Evolutionary conservation across 805 yeast species (phyloP), one percentile per base, ranked within the genome.

Genomic region (Zygotorulaspora sp.): DNA sequence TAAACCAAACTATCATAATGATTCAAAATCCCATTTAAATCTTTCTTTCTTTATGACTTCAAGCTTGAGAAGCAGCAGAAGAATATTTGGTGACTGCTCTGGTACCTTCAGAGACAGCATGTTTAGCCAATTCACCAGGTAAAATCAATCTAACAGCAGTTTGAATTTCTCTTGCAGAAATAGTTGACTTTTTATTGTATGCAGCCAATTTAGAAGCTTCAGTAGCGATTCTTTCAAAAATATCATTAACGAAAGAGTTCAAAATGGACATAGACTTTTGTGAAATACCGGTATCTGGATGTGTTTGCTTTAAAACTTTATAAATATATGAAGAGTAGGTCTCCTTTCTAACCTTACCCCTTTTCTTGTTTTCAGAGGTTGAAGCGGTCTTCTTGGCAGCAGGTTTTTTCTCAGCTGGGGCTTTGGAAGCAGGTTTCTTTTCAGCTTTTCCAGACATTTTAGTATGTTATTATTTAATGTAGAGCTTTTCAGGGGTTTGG

Each of bases 231-330:
- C 96, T 86, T 76, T 87, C 96, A 65, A 87, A 87, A 65, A 87
- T 84, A 69, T 87, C 95, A 71, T 85, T 87, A 55, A 88, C 96
- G 58, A 88, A 88, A 23, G 95, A 87, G 83, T 88, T 88, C 92
- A 87, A 81, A 70, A 88, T 88, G 48, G 95, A 85, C 95, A 88
- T 87, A 52, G 96, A 95, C 67, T 85, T 83, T 72, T 86, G 92
- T 61, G 96, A 87, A 66, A 87, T 87, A 83, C 96, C 96, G 49
- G 96, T 87, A 70, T 87, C 96, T 66, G 96, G 96, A 73, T 87
- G 96, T 48, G 95, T 87, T 76, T 87, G 96, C 73, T 86, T 86
- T 66, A 87, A 81, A 52, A 87, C 95, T 75, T 87, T 88, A 88
- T 87, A 87, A 67, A 88, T 87, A 72, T 87, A 88, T 49, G 96